A percentile compares a stretch with the other conserved stretches of the same genome.
These are phyloP conservation scores for Aspergillus pseudoglaucus DNA, from an alignment of 2,329 filamentous ascomycete genomes.

Conservation along the genomic window DNA sequence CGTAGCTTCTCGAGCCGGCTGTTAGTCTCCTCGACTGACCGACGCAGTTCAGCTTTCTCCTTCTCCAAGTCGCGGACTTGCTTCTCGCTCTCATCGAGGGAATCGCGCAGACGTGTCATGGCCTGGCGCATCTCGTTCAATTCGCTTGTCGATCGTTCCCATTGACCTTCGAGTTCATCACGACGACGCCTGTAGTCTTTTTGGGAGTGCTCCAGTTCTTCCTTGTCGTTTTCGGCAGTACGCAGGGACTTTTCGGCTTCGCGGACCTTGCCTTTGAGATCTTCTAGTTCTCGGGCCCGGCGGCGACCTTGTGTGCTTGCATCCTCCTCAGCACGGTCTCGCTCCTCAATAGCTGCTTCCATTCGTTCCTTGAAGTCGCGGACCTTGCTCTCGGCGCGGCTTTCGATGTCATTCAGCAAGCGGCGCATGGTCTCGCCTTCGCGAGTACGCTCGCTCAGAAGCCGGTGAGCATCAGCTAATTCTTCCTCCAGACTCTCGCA, in stretches of 20 bases:
- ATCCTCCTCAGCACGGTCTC: conserved; percentile 88
- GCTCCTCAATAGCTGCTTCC: conserved; percentile 86
- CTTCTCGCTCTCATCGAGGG: conserved; percentile 80
- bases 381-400: conserved; percentile 70
- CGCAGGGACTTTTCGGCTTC: conserved; percentile 75
- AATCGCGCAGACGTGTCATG: conserved; percentile 69
- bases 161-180: conserved; percentile 67
- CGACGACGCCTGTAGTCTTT: conserved; percentile 67
- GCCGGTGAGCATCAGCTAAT: conserved; percentile 75
- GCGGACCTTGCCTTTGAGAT: conserved; percentile 69
- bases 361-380: conserved; percentile 84
- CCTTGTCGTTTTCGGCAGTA: conserved; percentile 64
- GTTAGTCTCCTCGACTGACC: conserved; percentile 70
- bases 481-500: conserved; percentile 89
- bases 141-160: conserved; percentile 65
- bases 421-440: conserved; percentile 94
- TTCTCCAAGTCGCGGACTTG: conserved; percentile 78
- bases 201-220: conserved; percentile 68
- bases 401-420: conserved; percentile 78
- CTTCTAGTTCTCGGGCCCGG: conserved; percentile 76
- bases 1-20: conserved; percentile 71
- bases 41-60: conserved; percentile 68
- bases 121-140: conserved; percentile 67
- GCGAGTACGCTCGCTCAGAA: conserved; percentile 79
- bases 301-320: conserved; percentile 69